These are phyloP conservation scores for Gossypium schwendimanii DNA, from an alignment of 441 rosid species.

Conservation along the genomic window DNA sequence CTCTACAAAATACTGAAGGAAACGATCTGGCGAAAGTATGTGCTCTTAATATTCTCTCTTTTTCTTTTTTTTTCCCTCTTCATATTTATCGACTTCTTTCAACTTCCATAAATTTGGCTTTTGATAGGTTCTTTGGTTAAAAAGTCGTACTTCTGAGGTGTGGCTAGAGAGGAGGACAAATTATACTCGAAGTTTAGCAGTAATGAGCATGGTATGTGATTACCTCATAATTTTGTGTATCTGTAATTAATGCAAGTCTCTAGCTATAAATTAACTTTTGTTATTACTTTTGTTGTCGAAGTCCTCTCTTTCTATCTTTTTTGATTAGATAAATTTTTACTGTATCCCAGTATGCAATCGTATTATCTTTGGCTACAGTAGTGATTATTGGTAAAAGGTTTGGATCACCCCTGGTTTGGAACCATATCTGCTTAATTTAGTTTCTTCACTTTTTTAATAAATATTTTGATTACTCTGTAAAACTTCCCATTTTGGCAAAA, in stretches of 20 bases:
- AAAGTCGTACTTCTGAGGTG: slow-evolving; percentile 95
- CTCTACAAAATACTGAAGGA: slow-evolving; percentile 88
- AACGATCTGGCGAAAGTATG: slow-evolving; percentile 90
- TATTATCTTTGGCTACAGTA: background rate
- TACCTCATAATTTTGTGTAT: background rate
- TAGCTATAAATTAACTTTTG: background rate
- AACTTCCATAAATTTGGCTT: slow-evolving; percentile 16
- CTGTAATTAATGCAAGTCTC: background rate
- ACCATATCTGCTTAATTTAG: background rate
- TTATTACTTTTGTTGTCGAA: background rate
- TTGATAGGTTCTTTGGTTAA: slow-evolving; percentile 93
- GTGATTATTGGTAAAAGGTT: background rate
- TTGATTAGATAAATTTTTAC: background rate
- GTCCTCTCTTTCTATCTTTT: background rate
- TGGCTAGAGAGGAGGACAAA: slow-evolving; percentile 99
- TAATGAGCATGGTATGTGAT: slow-evolving; percentile 93
- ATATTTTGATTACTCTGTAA: background rate
- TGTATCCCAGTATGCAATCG: background rate
- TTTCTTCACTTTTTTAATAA: background rate
- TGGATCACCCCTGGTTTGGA: background rate
- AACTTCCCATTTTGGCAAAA: background rate
- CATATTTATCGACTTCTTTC: slow-evolving; percentile 5
- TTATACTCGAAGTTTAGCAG: slow-evolving; percentile 95
- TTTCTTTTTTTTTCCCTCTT: slow-evolving; percentile 1
- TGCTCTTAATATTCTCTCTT: slow-evolving; percentile 7